Base-by-base conservation (phyloP, 768 basidiomycete genomes). In the Hericium erinaceus region DNA sequence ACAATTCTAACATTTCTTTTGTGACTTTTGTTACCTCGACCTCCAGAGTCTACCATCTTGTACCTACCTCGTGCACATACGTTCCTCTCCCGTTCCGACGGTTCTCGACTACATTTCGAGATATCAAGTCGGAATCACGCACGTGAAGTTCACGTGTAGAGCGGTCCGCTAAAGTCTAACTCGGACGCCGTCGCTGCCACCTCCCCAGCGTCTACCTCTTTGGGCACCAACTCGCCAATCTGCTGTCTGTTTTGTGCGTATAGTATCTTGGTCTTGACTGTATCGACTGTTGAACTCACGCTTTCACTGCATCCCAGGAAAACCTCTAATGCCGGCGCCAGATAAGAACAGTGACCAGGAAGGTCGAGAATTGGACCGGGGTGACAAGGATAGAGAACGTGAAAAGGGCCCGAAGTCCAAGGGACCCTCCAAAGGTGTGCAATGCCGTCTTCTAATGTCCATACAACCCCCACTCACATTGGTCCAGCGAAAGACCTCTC, bases 401-500 rank as follows among this genome's bases (percentile, higher is more conserved):
- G 64, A 66, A 46, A 64, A 60, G 56, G 55, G 60, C 20, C 51
- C 58, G 22, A 67, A 67, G 50, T 22, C 65, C 22, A 68, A 68
- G 55, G 52, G 58, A 26, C 39, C 66, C n/a, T 39, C 65, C 37
- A 68, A 68, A 60, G 54, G 67, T 66, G 58, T 52, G 62, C 11
- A 26, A 57, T 2, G 4, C 12, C 38, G 40, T 39, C 44, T 55
- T 48, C 18, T 41, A 26, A 48, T 46, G 55, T 3, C 62, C 39
- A 46, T 44, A 18, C 39, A 52, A 55, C 61, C 33, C 59, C 55
- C 33, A 38, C 52, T 26, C 33, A 52, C 54, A 51, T 52, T 11
- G 20, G n/a, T 33, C 39, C 68, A 87, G 87, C 85, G 52, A 92
- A 92, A 70, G 91, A 93, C 69, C 80, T 98, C 56, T 91, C 90